A percentile compares a stretch with the other conserved stretches of the same genome.
phyloP scores from a whole-genome alignment of 495 filamentous ascomycete genomes.

The Trichoderma virens region DNA sequence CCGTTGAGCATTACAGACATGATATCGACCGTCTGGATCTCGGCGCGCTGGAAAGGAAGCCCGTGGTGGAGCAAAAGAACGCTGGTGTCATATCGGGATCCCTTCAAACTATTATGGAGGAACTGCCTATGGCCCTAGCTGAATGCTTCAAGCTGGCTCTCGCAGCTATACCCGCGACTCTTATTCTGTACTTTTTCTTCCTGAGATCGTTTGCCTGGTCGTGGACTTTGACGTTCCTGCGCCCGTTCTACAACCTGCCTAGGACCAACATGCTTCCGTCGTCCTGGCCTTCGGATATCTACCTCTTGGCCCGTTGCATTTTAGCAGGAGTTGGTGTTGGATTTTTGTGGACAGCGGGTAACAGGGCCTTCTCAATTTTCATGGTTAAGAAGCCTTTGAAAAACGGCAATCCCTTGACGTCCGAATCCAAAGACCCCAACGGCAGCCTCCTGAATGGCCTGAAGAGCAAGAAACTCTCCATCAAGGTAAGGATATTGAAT shows the following conservation, averaged over 20 bases:
- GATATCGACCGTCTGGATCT: constrained; percentile 64
- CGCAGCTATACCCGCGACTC: constrained; percentile 37
- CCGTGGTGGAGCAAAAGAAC: constrained; percentile 23
- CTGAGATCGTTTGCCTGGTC: constrained; percentile 59
- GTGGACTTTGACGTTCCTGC: constrained; percentile 58
- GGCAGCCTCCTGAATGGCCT: constrained; percentile 80
- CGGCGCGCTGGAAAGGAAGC: constrained; percentile 21
- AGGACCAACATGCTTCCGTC: constrained; percentile 54
- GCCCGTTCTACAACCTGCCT: constrained; percentile 66
- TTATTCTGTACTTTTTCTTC: constrained; percentile 56
- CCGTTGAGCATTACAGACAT: constrained; percentile 56
- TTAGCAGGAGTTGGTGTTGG: constrained; percentile 59
- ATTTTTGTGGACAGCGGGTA: constrained; percentile 64
- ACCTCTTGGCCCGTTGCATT: constrained; percentile 52
- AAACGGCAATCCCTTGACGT: constrained; percentile 71
- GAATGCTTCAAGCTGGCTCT: constrained; percentile 33
- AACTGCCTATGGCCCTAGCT: constrained; percentile 25
- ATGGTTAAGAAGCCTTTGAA: constrained; percentile 76
- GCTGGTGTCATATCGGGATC: constrained; percentile 24
- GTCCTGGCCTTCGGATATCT: constrained; percentile 49
- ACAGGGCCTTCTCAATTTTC: constrained; percentile 68
- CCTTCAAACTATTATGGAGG: constrained; percentile 20
- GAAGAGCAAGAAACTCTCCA: constrained; percentile 61
- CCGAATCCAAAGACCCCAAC: constrained; percentile 82
- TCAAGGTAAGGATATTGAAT: constrained; percentile 37